A percentile compares a stretch with the other conserved stretches of the same genome.
Conservation (phyloP, 345 rosid species). For the sweet orange (Citrus sinensis) region DVS_A1.0 CM039168.1:27906501-27907000, state of each 20-base stretch:
- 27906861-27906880: neutral
- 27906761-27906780: neutral
- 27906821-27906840: neutral
- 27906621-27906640: neutral
- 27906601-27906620: neutral
- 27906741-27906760: neutral
- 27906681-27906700: neutral
- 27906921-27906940: conserved; percentile 51
- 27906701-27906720: neutral
- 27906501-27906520: neutral
- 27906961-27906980: conserved; percentile 86
- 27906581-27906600: conserved; percentile 6
- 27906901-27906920: neutral
- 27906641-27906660: neutral
- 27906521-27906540: neutral
- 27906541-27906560: no score
- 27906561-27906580: neutral
- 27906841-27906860: neutral
- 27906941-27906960: conserved; percentile 82
- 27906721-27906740: neutral
- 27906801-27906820: neutral
- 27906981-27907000: conserved; percentile 86
- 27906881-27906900: neutral
- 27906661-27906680: neutral
- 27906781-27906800: neutral